Conservation (phyloP, 2,329 filamentous ascomycete species). For the Verticillium albo-atrum region DNA sequence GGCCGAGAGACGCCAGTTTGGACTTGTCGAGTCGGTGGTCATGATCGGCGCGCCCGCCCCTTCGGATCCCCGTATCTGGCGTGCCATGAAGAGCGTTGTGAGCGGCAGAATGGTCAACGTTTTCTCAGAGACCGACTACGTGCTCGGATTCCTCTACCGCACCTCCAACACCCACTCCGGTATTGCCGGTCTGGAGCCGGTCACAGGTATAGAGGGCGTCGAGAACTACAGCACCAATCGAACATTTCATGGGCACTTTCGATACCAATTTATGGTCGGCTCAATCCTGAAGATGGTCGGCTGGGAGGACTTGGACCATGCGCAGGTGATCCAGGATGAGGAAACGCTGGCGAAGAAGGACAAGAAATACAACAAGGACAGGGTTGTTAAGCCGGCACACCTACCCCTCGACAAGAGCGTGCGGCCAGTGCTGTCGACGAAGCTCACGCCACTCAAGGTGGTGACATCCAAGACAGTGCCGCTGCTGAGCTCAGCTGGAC, state of each 20-base stretch:
- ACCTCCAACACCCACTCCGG: slow-evolving; percentile 78
- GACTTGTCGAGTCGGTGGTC: slow-evolving; percentile 79
- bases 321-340: slow-evolving; percentile 26
- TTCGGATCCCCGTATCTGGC: slow-evolving; percentile 68
- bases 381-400: slow-evolving; percentile 11
- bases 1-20: slow-evolving; percentile 77
- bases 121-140: slow-evolving; percentile 80
- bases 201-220: slow-evolving; percentile 60
- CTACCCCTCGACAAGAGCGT: slow-evolving; percentile 9
- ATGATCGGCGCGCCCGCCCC: slow-evolving; percentile 81
- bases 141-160: slow-evolving; percentile 84
- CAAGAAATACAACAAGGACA: slow-evolving; percentile 32
- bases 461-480: background rate
- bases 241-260: slow-evolving; percentile 63
- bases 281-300: slow-evolving; percentile 62
- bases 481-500: background rate
- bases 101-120: slow-evolving; percentile 85
- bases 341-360: slow-evolving; percentile 22
- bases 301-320: slow-evolving; percentile 60
- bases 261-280: slow-evolving; percentile 65
- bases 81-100: slow-evolving; percentile 72
- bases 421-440: slow-evolving; percentile 4
- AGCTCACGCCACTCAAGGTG: slow-evolving; percentile 18
- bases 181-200: slow-evolving; percentile 75
- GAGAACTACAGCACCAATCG: slow-evolving; percentile 67